Percentiles rank a stretch among this genome's conserved stretches.
Evolutionary conservation across 2,329 filamentous ascomycete genomes (phyloP).

Genomic region (Fusarium graminum): DNA sequence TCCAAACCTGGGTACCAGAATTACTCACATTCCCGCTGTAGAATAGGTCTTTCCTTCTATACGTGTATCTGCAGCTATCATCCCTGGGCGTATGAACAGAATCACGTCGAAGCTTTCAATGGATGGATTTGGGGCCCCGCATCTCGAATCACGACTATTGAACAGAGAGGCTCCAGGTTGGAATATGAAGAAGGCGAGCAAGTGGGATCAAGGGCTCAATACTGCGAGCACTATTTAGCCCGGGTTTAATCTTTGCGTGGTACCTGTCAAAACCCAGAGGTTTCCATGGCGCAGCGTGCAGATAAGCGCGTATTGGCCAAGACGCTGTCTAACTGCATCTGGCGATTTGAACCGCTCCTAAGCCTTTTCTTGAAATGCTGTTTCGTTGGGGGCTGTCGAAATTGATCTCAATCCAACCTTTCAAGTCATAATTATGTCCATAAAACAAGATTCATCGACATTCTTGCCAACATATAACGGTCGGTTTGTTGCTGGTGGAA

Average conservation of each 20-base stretch:
- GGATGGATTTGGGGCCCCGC: background rate
- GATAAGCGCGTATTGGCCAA: conserved; percentile 4
- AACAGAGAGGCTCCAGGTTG: background rate
- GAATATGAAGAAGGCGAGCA: background rate
- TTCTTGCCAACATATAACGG: background rate
- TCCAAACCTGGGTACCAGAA: too few relatives aligned
- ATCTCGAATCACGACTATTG: background rate
- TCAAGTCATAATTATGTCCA: background rate
- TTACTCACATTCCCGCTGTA: too few relatives aligned
- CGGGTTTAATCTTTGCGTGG: background rate
- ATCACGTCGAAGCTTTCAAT: background rate
- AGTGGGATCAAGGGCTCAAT: background rate
- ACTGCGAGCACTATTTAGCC: background rate
- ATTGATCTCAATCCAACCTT: background rate
- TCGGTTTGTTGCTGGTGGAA: background rate
- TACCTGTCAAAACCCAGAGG: background rate
- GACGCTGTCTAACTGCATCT: conserved; percentile 9
- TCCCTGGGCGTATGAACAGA: background rate
- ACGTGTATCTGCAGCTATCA: background rate
- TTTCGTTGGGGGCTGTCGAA: conserved; percentile 5
- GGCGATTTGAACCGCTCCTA: conserved; percentile 13
- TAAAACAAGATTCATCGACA: conserved; percentile 14
- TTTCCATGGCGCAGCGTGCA: conserved; percentile 1
- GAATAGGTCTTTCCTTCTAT: too few relatives aligned
- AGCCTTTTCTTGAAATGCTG: background rate